Evolutionary conservation across 148 eudicot genomes (phyloP), one percentile per base, ranked within the genome.

Genomic region (Persicaria maculosa): DNA sequence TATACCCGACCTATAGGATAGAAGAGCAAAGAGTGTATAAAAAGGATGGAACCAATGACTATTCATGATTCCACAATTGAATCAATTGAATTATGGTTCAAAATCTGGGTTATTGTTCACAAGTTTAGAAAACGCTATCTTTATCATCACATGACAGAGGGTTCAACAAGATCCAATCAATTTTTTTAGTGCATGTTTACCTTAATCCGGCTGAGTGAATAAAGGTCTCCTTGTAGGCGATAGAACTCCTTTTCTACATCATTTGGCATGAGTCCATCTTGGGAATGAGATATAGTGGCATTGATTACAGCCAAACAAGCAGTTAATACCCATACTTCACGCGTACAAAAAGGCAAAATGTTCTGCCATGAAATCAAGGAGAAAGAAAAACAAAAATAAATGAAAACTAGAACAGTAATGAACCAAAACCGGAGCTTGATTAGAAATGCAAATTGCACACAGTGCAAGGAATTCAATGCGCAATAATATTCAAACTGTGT

Each of bases 261-360:
- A 77, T 91, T 83, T 40, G 91, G 73, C 73, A 87, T 89, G 81
- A 77, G 69, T 71, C 91, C 98, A 55, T 91, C 93, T 76, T 82
- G 83, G 82, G 86, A 86, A 78, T 84, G 81, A 71, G 97, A 82
- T 77, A 92, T 78, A 75, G 97, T 87, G 74, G 88, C 86, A 84
- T 86, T 57, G 68, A 92, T 87, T 82, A 94, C 77, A 78, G 85
- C 84, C 86, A 94, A 86, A 84, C 91, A 91, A 72, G 96, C 96
- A 82, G 92, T 91, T 79, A 91, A 84, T 47, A 94, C 94, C 98
- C 98, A 94, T 22, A 90, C 96, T 91, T 94, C 98, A 81, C 96
- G 98, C 87, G 83, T 79, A 76, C 97, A 91, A 80, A 94, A 94
- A 75, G 98, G 98, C 79, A 94, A 79, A 50, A 81, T 79, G 74